Percentiles rank a stretch among this genome's conserved stretches.
Evolutionary conservation across 176 grass and related monocot species (phyloP).

Genomic region (Hsuehochloa calcarea): DNA sequence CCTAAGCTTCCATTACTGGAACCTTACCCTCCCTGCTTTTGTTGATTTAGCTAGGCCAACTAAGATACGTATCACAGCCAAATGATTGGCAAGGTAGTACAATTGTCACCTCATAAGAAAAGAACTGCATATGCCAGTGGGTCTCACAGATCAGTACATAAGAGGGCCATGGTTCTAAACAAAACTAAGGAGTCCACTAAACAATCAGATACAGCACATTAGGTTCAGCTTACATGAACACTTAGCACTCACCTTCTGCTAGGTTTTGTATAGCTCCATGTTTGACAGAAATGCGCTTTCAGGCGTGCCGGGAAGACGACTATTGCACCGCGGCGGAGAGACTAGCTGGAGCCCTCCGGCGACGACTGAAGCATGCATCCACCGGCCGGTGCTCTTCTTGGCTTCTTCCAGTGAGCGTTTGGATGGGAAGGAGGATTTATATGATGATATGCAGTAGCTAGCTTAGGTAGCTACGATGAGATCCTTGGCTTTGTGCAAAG

Average conservation of each 20-base stretch:
- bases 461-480: neutral
- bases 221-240: neutral
- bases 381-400: neutral
- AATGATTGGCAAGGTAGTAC: constrained; percentile 19
- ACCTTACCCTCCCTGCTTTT: neutral
- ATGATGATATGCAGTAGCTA: neutral
- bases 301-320: constrained; percentile 50
- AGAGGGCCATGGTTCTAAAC: neutral
- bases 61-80: neutral
- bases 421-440: neutral
- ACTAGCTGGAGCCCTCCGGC: constrained; percentile 12
- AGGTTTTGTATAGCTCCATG: neutral
- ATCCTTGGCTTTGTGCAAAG: neutral
- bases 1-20: constrained; percentile 16
- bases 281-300: constrained; percentile 16
- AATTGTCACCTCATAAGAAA: neutral
- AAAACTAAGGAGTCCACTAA: neutral
- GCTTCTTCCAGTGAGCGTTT: neutral
- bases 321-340: constrained; percentile 23
- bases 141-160: neutral
- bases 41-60: neutral
- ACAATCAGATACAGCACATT: neutral
- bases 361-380: neutral
- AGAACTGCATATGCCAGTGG: neutral
- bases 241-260: neutral